A percentile compares a stretch with the other conserved stretches of the same genome.
Evolutionary conservation across 331 rosid genomes (phyloP).

Genomic region (Pyracantha coccinea): DNA sequence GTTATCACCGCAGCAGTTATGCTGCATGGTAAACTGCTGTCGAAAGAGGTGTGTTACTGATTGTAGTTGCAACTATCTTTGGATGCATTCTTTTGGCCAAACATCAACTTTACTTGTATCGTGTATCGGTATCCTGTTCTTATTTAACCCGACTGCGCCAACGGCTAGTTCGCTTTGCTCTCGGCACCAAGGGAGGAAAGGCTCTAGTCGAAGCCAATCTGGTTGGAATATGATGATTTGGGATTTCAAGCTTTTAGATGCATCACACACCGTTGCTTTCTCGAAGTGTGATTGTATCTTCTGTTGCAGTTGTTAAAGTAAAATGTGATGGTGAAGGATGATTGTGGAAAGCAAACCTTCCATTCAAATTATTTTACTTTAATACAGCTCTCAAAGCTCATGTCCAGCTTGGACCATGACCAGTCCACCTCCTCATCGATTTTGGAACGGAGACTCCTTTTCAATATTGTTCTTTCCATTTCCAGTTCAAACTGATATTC

Average conservation of each 20-base stretch:
- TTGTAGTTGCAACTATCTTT: constrained; percentile 11
- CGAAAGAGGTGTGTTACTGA: neutral
- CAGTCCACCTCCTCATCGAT: constrained; percentile 8
- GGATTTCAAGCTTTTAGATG: neutral
- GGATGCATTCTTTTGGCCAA: neutral
- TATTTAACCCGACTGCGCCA: neutral
- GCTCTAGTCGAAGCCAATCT: neutral
- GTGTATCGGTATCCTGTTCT: neutral
- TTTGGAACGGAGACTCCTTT: neutral
- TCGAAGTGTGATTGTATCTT: neutral
- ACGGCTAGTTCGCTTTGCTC: neutral
- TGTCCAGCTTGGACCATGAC: constrained; percentile 27
- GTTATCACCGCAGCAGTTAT: constrained; percentile 5
- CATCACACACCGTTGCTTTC: neutral
- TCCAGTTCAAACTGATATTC: neutral
- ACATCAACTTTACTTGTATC: neutral
- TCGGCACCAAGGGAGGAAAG: neutral
- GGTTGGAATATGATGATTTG: neutral
- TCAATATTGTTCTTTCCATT: neutral
- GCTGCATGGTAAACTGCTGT: neutral
- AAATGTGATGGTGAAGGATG: constrained; percentile 27
- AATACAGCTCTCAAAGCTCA: constrained; percentile 11
- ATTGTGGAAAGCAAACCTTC: constrained; percentile 27
- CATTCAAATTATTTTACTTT: constrained; percentile 39
- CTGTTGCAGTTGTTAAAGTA: constrained; percentile 19